These are phyloP conservation scores for Trypanosoma platydactyli DNA, from an alignment of 208 protist genomes.

Conservation along the genomic window DNA sequence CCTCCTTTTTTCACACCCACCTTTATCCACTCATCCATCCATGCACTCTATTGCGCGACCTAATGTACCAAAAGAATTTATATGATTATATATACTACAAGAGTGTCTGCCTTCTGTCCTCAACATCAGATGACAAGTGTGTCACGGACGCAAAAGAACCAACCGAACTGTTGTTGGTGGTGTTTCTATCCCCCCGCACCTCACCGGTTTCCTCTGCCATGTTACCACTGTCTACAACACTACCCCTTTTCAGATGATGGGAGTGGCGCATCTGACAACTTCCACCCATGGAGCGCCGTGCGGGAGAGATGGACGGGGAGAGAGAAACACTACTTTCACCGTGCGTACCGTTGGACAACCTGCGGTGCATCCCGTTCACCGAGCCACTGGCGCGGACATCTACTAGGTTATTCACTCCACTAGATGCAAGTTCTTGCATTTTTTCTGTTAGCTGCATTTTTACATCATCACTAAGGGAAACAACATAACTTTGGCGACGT, in stretches of 20 bases:
- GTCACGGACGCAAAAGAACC: constrained; percentile 6
- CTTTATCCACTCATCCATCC: too few species aligned
- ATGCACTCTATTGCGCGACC: background rate
- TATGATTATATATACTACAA: too few species aligned
- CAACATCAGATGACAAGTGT: constrained; percentile 13
- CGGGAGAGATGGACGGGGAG: constrained; percentile 17
- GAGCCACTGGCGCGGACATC: background rate
- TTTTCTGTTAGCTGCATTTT: constrained; percentile 56
- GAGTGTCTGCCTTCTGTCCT: background rate
- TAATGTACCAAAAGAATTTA: too few species aligned
- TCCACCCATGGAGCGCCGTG: background rate
- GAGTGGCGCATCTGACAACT: background rate
- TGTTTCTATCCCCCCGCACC: background rate
- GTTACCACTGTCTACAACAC: background rate
- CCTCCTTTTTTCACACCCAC: too few species aligned
- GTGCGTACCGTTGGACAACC: constrained; percentile 4
- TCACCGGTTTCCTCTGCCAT: background rate
- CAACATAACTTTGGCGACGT: constrained; percentile 71
- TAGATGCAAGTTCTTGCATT: constrained; percentile 58
- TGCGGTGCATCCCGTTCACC: background rate
- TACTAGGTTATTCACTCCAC: background rate
- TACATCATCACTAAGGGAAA: constrained; percentile 75
- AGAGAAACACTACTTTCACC: background rate
- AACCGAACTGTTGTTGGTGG: constrained; percentile 11
- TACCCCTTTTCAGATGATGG: background rate